A percentile compares a stretch with the other conserved stretches of the same genome.
Conservation (phyloP, 768 basidiomycete genomes). For the Lactarius tabidus region DNA sequence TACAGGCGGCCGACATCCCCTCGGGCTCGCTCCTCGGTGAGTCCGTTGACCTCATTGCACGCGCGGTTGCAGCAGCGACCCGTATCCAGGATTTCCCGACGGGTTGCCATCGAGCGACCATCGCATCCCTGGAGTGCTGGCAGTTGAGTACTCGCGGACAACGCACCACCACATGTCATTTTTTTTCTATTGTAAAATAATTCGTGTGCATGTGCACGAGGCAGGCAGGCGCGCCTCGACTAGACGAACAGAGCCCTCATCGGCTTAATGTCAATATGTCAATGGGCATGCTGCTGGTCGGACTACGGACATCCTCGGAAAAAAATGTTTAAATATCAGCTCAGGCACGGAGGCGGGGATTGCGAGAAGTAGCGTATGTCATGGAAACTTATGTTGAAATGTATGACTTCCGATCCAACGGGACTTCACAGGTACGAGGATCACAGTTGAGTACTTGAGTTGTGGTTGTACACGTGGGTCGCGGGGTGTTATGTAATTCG, state of each 20-base stretch:
- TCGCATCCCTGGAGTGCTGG: neutral
- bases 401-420: neutral
- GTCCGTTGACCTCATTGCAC: neutral
- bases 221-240: conserved; percentile 1
- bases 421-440: neutral
- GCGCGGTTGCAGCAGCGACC: neutral
- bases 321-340: neutral
- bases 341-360: neutral
- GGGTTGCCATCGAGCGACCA: neutral
- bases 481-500: neutral
- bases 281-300: neutral
- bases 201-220: neutral
- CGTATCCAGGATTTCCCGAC: neutral
- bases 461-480: neutral
- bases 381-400: conserved; percentile 4
- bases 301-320: conserved; percentile 3
- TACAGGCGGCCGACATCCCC: neutral
- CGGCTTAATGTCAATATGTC: too few relatives aligned
- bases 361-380: neutral
- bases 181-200: neutral
- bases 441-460: neutral
- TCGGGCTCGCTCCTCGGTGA: neutral
- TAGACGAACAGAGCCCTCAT: conserved; percentile 5
- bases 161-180: neutral
- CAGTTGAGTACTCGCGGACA: neutral